Percentiles rank a stretch among this genome's conserved stretches.
These are phyloP conservation scores for Phytopythium oedochilum DNA, from an alignment of 352 stramenopile genomes.

Conservation along the genomic window DNA sequence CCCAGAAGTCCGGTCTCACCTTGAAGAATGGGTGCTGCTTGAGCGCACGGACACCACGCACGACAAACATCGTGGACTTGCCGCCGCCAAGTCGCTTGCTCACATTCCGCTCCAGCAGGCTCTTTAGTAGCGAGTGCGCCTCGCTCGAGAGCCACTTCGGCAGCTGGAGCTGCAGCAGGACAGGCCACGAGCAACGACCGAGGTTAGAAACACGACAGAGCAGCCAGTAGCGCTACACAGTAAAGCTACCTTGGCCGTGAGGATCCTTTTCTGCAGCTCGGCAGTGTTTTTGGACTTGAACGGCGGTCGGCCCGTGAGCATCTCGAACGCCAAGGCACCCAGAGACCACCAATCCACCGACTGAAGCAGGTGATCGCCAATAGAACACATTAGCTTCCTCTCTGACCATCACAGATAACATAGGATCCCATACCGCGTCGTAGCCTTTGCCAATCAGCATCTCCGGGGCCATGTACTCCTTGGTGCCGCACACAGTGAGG, in stretches of 20 bases:
- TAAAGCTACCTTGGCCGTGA: conserved; percentile 60
- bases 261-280: conserved; percentile 73
- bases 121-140: conserved; percentile 94
- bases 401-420: conserved; percentile 3
- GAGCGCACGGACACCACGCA: conserved; percentile 93
- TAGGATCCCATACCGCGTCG: conserved; percentile 41
- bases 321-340: conserved; percentile 73
- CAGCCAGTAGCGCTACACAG: too few relatives aligned
- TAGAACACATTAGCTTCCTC: too few relatives aligned
- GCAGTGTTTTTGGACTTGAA: conserved; percentile 69
- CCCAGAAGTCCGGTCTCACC: conserved; percentile 14
- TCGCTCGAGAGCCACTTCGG: conserved; percentile 80
- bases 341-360: conserved; percentile 85
- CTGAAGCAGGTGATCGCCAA: conserved; percentile 14
- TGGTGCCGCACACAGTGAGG: conserved; percentile 73
- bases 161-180: conserved; percentile 55
- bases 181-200: too few relatives aligned
- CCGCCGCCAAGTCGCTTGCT: conserved; percentile 91
- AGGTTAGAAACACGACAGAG: too few relatives aligned
- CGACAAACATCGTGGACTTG: conserved; percentile 97
- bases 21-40: conserved; percentile 96
- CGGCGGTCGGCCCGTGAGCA: conserved; percentile 69
- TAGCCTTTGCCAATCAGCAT: conserved; percentile 84
- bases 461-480: conserved; percentile 87
- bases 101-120: conserved; percentile 95